Conservation (phyloP, 23 red algal species). For the Agarophyton chilense region DNA sequence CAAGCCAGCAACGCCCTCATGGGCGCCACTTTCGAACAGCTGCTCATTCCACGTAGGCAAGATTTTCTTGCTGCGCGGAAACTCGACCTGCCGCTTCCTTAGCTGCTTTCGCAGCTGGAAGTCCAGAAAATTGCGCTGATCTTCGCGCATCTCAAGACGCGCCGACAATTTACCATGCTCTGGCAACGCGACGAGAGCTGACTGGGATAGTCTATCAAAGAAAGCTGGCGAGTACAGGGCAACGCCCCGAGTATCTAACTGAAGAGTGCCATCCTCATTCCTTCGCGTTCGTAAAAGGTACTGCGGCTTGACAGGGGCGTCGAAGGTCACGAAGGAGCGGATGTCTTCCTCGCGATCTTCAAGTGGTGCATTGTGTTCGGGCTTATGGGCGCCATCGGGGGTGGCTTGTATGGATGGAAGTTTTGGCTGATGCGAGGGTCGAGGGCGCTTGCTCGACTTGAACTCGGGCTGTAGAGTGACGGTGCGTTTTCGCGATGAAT, state of each 20-base stretch:
- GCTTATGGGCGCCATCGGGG: background rate
- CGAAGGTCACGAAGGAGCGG: background rate
- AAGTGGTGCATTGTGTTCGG: background rate
- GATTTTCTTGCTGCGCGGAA: background rate
- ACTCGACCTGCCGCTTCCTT: conserved; percentile 18
- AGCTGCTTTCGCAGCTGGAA: conserved; percentile 48
- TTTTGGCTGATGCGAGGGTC: background rate
- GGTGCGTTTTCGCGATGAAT: background rate
- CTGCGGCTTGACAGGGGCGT: conserved; percentile 44
- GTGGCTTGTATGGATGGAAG: background rate
- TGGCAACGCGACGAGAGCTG: background rate
- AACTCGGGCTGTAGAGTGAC: background rate
- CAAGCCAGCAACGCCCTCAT: conserved; percentile 25
- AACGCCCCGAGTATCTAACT: conserved; percentile 18
- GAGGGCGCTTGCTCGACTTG: background rate
- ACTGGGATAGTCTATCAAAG: background rate
- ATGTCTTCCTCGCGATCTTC: conserved; percentile 44
- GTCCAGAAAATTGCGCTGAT: conserved; percentile 44
- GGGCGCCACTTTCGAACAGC: background rate
- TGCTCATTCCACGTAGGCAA: background rate
- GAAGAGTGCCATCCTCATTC: background rate
- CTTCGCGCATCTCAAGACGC: background rate
- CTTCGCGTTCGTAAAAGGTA: conserved; percentile 29
- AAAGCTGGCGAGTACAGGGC: conserved; percentile 23
- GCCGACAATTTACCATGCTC: background rate